Evolutionary conservation across 805 yeast species (phyloP).

Genomic region (Grigorovia jiainica): DNA sequence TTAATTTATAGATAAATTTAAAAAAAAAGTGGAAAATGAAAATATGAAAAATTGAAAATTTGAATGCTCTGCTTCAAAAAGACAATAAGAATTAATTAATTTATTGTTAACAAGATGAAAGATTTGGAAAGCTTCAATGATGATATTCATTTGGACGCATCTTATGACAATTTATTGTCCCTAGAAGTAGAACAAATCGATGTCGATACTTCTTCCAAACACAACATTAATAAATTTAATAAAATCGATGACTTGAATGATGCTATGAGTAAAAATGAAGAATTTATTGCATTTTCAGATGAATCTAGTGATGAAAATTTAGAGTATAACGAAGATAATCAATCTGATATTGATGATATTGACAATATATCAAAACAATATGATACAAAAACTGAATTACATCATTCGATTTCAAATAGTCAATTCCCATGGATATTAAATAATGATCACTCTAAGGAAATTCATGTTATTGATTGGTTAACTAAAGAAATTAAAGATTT

Average conservation of each 20-base stretch:
- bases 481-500: slow-evolving; percentile 80
- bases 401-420: slow-evolving; percentile 3
- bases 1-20: too few relatives aligned
- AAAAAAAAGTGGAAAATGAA: too few relatives aligned
- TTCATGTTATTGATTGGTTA: slow-evolving; percentile 78
- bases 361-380: slow-evolving; percentile 6
- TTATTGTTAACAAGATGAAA: too few relatives aligned
- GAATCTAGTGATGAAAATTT: slow-evolving; percentile 23
- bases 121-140: slow-evolving; percentile 8
- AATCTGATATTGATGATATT: slow-evolving; percentile 7
- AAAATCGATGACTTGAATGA: too few relatives aligned
- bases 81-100: too few relatives aligned
- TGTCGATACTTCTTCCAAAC: background rate
- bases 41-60: too few relatives aligned
- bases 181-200: slow-evolving; percentile 5
- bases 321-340: too few relatives aligned
- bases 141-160: slow-evolving; percentile 7
- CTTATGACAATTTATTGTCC: slow-evolving; percentile 6
- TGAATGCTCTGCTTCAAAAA: too few relatives aligned
- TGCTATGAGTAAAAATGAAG: too few relatives aligned
- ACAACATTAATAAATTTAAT: background rate
- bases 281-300: slow-evolving; percentile 35
- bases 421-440: slow-evolving; percentile 67
- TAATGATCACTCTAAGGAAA: slow-evolving; percentile 66
- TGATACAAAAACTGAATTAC: slow-evolving; percentile 1